These are phyloP conservation scores for Plectosphaerella cucumerina DNA, from an alignment of 2,329 filamentous ascomycete species.

Conservation along the genomic window DNA sequence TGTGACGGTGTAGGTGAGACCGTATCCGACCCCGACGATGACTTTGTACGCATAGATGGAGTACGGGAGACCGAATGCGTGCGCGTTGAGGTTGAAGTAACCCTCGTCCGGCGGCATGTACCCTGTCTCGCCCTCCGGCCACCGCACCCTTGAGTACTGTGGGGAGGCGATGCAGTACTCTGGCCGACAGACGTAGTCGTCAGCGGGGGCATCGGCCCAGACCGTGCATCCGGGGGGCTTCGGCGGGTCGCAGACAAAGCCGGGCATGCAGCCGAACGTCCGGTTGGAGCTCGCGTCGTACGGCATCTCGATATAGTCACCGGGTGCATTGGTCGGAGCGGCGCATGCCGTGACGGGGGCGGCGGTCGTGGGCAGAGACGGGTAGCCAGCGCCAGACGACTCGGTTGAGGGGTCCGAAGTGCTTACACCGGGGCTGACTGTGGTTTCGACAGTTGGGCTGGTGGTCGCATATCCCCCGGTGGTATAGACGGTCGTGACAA, in stretches of 20 bases:
- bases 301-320: constrained; percentile 16
- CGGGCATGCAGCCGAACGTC: constrained; percentile 50
- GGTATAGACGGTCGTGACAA: not conserved
- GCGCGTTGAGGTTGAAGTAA: constrained; percentile 60
- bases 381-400: no score
- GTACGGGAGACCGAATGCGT: constrained; percentile 57
- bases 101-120: constrained; percentile 48
- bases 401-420: no score
- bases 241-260: constrained; percentile 44
- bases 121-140: constrained; percentile 37
- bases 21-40: constrained; percentile 27
- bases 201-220: constrained; percentile 39
- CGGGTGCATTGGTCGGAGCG: constrained; percentile 31
- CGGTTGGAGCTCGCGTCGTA: constrained; percentile 28
- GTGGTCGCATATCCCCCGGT: not conserved
- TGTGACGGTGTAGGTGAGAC: constrained; percentile 35
- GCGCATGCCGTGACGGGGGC: constrained; percentile 26
- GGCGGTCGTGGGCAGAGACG: not conserved
- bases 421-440: not conserved
- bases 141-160: constrained; percentile 26
- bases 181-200: constrained; percentile 41
- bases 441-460: no score
- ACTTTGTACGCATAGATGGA: constrained; percentile 51
- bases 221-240: constrained; percentile 45
- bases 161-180: constrained; percentile 41